Percentiles rank a stretch among this genome's conserved stretches.
These are phyloP conservation scores for Alternaria angustiovoidea DNA, from an alignment of 2,329 filamentous ascomycete species.

Conservation along the genomic window DNA sequence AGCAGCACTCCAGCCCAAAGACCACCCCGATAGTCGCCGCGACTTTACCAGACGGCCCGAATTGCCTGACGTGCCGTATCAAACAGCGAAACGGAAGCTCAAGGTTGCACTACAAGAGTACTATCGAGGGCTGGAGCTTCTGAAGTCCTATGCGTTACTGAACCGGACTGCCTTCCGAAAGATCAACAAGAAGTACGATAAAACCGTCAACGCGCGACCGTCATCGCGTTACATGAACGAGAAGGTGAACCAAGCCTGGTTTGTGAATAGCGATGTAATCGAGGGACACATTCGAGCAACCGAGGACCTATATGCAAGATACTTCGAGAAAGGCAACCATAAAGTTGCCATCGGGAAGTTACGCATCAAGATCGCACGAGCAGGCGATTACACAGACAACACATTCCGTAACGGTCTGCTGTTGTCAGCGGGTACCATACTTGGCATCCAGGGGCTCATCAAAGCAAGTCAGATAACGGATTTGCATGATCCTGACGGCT, in stretches of 20 bases:
- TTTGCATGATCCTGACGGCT: constrained; percentile 20
- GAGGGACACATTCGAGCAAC: constrained; percentile 81
- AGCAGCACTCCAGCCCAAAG: constrained; percentile 51
- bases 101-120: constrained; percentile 92
- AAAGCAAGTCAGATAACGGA: constrained; percentile 46
- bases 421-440: constrained; percentile 53
- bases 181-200: constrained; percentile 99
- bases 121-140: constrained; percentile 87
- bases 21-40: constrained; percentile 44
- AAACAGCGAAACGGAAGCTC: constrained; percentile 87
- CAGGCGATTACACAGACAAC: constrained; percentile 65
- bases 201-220: constrained; percentile 80
- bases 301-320: constrained; percentile 91
- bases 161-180: constrained; percentile 96
- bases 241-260: constrained; percentile 88
- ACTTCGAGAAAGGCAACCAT: constrained; percentile 92
- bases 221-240: constrained; percentile 85
- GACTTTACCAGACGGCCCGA: constrained; percentile 55
- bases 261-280: constrained; percentile 86
- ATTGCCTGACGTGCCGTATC: constrained; percentile 73
- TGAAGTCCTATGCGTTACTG: constrained; percentile 89
- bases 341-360: constrained; percentile 91
- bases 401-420: constrained; percentile 66
- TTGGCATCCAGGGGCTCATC: constrained; percentile 55
- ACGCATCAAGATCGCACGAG: constrained; percentile 71